Conservation (phyloP, 305 asterid species). For the Stenogyne calaminthoides region DNA sequence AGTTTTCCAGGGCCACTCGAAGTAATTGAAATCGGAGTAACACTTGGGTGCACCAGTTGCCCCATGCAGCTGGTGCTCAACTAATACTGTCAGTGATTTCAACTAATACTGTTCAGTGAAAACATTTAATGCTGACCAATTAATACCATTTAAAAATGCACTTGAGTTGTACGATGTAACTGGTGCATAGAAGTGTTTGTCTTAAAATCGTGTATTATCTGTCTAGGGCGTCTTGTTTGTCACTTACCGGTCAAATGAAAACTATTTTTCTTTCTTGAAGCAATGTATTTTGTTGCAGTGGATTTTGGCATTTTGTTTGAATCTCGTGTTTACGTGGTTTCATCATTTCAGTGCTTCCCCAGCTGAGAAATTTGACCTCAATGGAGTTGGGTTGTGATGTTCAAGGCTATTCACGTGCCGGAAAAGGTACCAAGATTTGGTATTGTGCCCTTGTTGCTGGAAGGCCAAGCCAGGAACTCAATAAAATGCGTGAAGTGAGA, state of each 20-base stretch:
- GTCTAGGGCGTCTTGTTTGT: conserved; percentile 2
- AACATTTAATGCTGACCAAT: no score
- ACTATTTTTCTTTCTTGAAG: not conserved
- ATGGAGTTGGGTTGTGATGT: conserved; percentile 90
- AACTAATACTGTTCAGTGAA: no score
- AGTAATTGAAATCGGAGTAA: not conserved
- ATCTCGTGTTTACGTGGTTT: conserved; percentile 29
- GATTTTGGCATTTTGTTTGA: conserved; percentile 17
- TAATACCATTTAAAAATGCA: no score
- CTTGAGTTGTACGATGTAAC: no score
- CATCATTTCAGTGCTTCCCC: conserved; percentile 78
- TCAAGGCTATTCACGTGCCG: conserved; percentile 86
- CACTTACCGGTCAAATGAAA: not conserved
- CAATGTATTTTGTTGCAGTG: conserved; percentile 9
- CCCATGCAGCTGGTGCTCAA: no score
- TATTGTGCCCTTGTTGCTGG: conserved; percentile 94
- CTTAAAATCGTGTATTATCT: no score
- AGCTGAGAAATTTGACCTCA: conserved; percentile 82
- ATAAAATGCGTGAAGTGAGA: conserved; percentile 90
- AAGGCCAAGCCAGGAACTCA: conserved; percentile 88
- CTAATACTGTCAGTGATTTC: no score
- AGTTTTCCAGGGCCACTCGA: not conserved
- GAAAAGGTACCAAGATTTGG: conserved; percentile 80
- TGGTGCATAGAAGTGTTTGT: no score
- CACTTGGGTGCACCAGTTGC: no score